Base-by-base conservation (phyloP, 345 rosid species). In the Gynandropsis gynandra region DNA sequence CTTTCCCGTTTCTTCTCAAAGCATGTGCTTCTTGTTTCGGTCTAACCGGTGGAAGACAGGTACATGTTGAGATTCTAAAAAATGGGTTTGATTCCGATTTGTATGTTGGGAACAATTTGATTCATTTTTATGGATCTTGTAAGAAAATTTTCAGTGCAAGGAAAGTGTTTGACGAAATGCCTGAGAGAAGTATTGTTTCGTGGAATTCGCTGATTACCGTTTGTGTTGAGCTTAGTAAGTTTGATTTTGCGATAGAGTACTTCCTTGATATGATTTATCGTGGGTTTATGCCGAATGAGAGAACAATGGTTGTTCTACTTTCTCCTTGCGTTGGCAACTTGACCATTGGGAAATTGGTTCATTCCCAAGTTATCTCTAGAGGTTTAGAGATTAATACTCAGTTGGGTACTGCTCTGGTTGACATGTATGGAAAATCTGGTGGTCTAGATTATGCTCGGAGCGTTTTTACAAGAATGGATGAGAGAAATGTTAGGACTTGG, bases 401-500 rank as follows among this genome's bases (percentile, higher is more conserved):
- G 45, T 61, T 81, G 12, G 92, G 98, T n/a, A 83, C 95, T 54
- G 81, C 95, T 19, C 78, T 90, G 50, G 92, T 84, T 1, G 81
- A 90, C 48, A 83, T 82, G 92, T 87, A 87, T 37, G 80, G 75
- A 0, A 87, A 81, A 61, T 72, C 87, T 47, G 98, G 92, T 42
- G 68, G 72, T 37, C 57, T 82, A 33, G 57, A 18, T 47, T 74
- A 69, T 58, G 89, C 89, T 20, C 56, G 52, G 72, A 42, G 42
- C 11, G 79, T 77, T 51, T 87, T 90, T 47, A 47, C 66, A 16
- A 69, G 65, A 55, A 72, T 84, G 82, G 20, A 33, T 42, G 74
- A 76, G 40, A 87, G 48, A 66, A 84, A 82, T 54, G 86, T 84
- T 15, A 79, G 96, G 98, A 77, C 93, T 33, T 87, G 95, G 93